Base-by-base conservation (phyloP, 1,139 yeast species). In the Protomyces inundatus region DNA sequence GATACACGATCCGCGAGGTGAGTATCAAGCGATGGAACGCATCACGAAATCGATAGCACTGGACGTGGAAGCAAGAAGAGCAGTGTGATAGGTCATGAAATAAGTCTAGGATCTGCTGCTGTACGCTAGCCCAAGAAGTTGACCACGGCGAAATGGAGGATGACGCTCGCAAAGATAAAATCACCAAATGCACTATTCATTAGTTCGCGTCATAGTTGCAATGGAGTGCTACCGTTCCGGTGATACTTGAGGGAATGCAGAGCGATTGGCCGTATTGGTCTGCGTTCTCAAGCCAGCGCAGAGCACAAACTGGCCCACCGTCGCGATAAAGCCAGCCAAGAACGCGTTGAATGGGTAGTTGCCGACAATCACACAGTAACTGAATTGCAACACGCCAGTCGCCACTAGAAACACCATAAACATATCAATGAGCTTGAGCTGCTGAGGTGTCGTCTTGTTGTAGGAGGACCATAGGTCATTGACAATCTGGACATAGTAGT, bases 281-380 rank as follows among this genome's bases (percentile, higher is more conserved):
- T 91, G 97, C 72, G 91, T 81, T 71, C 98, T 81, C 72, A 93
- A 80, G 68, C 87, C 64, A 6, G 68, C 72, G 14, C 95, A 83
- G 68, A 93, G 81, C 45, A 93, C 98, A 74, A 95, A 93, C 75
- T 95, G 98, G 14, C 96, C 98, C 65, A 93, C 97, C 66, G 98
- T 89, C 48, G 90, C 80, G 66, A 88, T 83, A 73, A 93, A 93
- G 0, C 98, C 98, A 35, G 96, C 95, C 67, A 93, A 80, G 73
- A 93, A 93, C 39, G 97, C 98, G 76, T 93, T 93, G 81, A 95
- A 93, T 30, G 99, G 99, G 78, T 77, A 95, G 71, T 84, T 89
- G 37, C 98, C 96, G 63, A 90, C 84, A 14, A 90, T 68, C 48
- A 87, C 69, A 67, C 88, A 89, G 74, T 90, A 90, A 4, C 81